phyloP scores from a whole-genome alignment of 2,329 filamentous ascomycete genomes.

The Achaetomium macrosporum region DNA sequence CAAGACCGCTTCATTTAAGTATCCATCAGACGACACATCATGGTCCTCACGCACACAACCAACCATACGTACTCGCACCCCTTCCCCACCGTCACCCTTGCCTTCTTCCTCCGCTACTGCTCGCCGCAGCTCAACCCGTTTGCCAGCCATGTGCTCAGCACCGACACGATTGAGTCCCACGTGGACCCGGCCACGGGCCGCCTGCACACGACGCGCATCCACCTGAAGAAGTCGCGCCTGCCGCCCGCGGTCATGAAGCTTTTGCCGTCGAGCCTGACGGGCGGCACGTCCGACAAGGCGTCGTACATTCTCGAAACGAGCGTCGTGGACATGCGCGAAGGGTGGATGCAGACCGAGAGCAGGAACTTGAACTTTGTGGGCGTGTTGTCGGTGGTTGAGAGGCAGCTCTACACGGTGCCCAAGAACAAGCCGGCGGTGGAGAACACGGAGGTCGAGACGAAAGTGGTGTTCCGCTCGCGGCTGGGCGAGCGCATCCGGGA shows the following conservation, averaged over 20 bases:
- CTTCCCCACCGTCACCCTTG: conserved; percentile 78
- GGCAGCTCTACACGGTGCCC: conserved; percentile 59
- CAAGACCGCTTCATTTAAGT: background rate
- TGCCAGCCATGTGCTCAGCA: conserved; percentile 73
- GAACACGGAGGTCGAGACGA: conserved; percentile 65
- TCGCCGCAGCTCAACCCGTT: conserved; percentile 67
- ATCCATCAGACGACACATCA: conserved; percentile 26
- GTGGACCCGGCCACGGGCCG: conserved; percentile 69
- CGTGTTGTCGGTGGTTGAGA: conserved; percentile 71
- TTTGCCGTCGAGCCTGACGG: conserved; percentile 63
- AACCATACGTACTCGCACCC: conserved; percentile 72
- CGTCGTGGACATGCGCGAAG: conserved; percentile 70
- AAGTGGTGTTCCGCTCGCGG: conserved; percentile 65
- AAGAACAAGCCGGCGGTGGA: conserved; percentile 20
- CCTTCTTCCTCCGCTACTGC: conserved; percentile 84
- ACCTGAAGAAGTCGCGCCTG: conserved; percentile 75
- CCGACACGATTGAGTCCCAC: conserved; percentile 70
- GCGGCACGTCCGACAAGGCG: conserved; percentile 61
- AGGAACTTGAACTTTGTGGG: conserved; percentile 78
- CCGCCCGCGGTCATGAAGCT: conserved; percentile 70
- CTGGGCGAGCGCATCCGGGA: conserved; percentile 60
- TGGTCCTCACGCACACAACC: conserved; percentile 60
- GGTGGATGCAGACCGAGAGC: conserved; percentile 78
- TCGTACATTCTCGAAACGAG: conserved; percentile 77
- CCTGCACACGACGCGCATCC: conserved; percentile 71